Base-by-base conservation (phyloP, 768 basidiomycete genomes). In the Boletus subparvulus region DNA sequence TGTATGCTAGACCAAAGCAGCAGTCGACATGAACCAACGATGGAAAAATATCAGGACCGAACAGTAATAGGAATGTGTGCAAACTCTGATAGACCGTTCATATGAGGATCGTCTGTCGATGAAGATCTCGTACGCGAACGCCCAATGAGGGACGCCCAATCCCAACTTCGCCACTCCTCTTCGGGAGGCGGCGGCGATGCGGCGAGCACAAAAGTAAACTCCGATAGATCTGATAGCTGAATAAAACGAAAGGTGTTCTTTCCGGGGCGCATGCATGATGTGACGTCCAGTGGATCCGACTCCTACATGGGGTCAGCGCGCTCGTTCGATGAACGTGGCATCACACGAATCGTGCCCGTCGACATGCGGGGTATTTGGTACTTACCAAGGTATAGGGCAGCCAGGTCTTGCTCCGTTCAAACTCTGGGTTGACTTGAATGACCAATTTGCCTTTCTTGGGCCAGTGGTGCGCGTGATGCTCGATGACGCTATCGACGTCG, bases 201-300 rank as follows among this genome's bases (percentile, higher is more conserved):
- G 52, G 70, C 71, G 55, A 83, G 74, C 21, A 79, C 66, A 59
- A 84, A 83, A 3, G 75, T 68, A 54, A 68, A 75, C 30, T 77
- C 67, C 17, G 74, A 68, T 61, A 82, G 68, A 48, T 70, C 65
- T 7, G 73, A 73, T 16, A 85, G 67, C 35, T 83, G 83, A 42
- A 84, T 78, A 52, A 84, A 74, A 37, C 77, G 75, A 51, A 85
- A 65, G 6, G 72, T 65, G 65, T 85, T 85, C 39, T 58, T 65
- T 10, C 83, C 83, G 41, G 74, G 70, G 33, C 60, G 69, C 1
- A 84, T 61, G 56, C 65, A 69, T 4, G 70, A 45, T 40, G 80
- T 78, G 45, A 84, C 69, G 46, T 82, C 74, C 21, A 80, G 52
- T 37, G 74, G 65, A 19, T 60, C 59, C 44, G 64, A 58, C 47